These are phyloP conservation scores for Pseudogymnoascus sp. DNA, from an alignment of 2,329 filamentous ascomycete genomes.

Conservation along the genomic window DNA sequence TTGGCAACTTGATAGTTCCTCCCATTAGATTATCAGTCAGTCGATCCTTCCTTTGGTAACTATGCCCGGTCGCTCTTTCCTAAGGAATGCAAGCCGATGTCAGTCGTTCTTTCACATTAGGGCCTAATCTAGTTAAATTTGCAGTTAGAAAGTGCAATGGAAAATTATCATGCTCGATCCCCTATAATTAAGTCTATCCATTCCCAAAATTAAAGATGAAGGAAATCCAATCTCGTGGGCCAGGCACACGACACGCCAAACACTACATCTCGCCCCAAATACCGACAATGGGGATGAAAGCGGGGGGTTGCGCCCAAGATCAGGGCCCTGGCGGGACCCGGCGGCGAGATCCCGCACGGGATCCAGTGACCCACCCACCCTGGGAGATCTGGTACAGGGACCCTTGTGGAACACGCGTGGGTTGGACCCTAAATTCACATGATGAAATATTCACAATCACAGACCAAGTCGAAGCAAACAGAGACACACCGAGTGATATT, in stretches of 20 bases:
- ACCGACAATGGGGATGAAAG: background rate
- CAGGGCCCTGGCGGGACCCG: background rate
- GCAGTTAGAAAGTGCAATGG: background rate
- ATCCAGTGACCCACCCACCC: background rate
- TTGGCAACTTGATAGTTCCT: too few relatives aligned
- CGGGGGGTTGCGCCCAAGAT: background rate
- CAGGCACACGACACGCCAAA: background rate
- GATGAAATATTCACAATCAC: background rate
- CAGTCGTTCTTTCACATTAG: background rate
- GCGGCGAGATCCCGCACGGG: background rate
- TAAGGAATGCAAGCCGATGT: too few relatives aligned
- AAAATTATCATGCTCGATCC: background rate
- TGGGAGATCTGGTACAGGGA: background rate
- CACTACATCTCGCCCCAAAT: background rate
- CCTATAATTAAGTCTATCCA: background rate
- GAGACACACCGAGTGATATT: background rate
- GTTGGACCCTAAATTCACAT: background rate
- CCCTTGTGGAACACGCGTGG: background rate
- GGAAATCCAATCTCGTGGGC: background rate
- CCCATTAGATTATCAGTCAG: too few relatives aligned
- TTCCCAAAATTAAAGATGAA: background rate
- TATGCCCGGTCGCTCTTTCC: too few relatives aligned
- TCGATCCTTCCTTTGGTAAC: too few relatives aligned
- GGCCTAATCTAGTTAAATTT: background rate
- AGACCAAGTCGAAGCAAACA: background rate